A percentile compares a stretch with the other conserved stretches of the same genome.
phyloP scores from a whole-genome alignment of 257 asterid species.

The Nicotiana knightiana region DNA sequence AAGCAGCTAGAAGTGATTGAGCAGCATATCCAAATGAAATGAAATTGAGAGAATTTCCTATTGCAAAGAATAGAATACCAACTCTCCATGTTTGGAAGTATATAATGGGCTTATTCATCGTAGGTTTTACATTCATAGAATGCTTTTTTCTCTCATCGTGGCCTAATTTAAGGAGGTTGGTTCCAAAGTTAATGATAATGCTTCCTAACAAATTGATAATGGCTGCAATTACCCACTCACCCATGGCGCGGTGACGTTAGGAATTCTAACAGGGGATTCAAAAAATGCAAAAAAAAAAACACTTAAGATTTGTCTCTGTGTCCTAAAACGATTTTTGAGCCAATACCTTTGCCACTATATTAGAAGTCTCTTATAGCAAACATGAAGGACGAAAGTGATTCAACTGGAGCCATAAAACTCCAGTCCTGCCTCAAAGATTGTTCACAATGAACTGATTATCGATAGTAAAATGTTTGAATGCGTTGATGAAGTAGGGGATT shows the following conservation, averaged over 20 bases:
- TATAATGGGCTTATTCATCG: slow-evolving; percentile 73
- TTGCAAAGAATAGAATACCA: slow-evolving; percentile 71
- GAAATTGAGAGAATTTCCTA: slow-evolving; percentile 92
- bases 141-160: slow-evolving; percentile 75
- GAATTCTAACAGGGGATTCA: too few species aligned
- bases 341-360: too few species aligned
- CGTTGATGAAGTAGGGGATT: too few species aligned
- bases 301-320: too few species aligned
- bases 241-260: slow-evolving; percentile 30
- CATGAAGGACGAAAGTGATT: too few species aligned
- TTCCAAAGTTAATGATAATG: slow-evolving; percentile 86
- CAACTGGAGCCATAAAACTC: too few species aligned
- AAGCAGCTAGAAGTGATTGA: slow-evolving; percentile 97
- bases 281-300: too few species aligned
- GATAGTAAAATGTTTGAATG: too few species aligned
- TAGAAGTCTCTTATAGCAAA: too few species aligned
- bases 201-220: slow-evolving; percentile 77
- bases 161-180: slow-evolving; percentile 87
- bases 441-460: too few species aligned
- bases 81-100: slow-evolving; percentile 88
- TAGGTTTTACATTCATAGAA: slow-evolving; percentile 42
- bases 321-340: not conserved
- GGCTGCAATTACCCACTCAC: slow-evolving; percentile 93
- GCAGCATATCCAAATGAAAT: slow-evolving; percentile 97
- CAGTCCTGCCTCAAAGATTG: too few species aligned